phyloP scores from a whole-genome alignment of 208 protist species.

The Crithidia fasciculata region DNA sequence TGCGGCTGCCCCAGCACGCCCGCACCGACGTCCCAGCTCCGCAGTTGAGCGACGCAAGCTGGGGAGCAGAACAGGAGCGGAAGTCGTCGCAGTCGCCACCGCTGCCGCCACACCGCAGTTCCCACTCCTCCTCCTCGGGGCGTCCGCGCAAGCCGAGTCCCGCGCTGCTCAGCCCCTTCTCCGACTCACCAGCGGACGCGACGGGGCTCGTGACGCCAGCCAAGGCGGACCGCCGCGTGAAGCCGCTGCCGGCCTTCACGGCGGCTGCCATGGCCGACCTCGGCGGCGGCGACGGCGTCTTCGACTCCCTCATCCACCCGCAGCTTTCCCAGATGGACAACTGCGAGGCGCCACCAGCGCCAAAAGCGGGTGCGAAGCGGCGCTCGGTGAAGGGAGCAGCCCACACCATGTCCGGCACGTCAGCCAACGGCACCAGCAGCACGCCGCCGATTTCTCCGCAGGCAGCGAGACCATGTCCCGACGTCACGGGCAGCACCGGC shows the following conservation, averaged over 20 bases:
- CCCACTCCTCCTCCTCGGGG: background rate
- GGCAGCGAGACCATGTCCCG: background rate
- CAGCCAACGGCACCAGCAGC: conserved; percentile 15
- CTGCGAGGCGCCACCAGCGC: conserved; percentile 18
- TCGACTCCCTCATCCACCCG: conserved; percentile 21
- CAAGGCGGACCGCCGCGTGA: conserved; percentile 4
- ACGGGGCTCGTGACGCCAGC: background rate
- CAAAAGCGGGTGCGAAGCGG: conserved; percentile 13
- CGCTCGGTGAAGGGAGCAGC: conserved; percentile 6
- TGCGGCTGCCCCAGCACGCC: conserved; percentile 22
- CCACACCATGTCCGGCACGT: conserved; percentile 1
- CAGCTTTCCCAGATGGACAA: conserved; percentile 17
- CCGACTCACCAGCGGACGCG: background rate
- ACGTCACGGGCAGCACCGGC: background rate
- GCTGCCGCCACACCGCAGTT: background rate
- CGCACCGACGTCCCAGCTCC: conserved; percentile 8
- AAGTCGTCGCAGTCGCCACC: background rate
- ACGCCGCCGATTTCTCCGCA: conserved; percentile 9
- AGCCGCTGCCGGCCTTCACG: conserved; percentile 2
- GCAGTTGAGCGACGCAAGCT: conserved; percentile 12
- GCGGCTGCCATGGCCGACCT: background rate
- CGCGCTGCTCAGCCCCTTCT: background rate
- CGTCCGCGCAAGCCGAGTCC: background rate
- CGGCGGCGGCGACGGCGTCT: background rate
- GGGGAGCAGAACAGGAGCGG: background rate